A percentile compares a stretch with the other conserved stretches of the same genome.
Conservation (phyloP, 139 green algal genomes). For the Volvox reticuliferus region DNA sequence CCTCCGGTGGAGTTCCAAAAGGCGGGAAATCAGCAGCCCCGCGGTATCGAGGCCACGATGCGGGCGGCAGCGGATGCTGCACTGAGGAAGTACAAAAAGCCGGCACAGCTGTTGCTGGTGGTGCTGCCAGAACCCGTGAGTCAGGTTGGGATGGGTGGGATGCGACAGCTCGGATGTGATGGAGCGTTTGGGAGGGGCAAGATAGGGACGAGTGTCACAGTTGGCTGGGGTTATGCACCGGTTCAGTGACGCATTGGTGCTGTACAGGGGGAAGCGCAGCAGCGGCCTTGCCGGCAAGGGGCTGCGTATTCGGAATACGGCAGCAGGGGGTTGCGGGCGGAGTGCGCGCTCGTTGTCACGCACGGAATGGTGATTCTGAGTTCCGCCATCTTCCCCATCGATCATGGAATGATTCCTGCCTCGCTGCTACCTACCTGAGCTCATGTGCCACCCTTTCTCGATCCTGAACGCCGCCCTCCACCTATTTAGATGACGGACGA, state of each 20-base stretch:
- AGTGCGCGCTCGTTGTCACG: no score
- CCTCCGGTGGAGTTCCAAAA: background rate
- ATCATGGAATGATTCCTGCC: background rate
- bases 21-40: background rate
- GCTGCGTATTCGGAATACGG: no score
- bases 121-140: conserved; percentile 55
- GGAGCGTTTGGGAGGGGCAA: background rate
- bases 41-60: conserved; percentile 48
- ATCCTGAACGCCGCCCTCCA: background rate
- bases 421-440: background rate
- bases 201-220: background rate
- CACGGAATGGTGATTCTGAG: no score
- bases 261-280: no score
- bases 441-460: background rate
- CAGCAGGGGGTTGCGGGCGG: no score
- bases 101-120: conserved; percentile 54
- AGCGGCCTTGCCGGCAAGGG: no score
- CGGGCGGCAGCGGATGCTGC: conserved; percentile 15
- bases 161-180: no score
- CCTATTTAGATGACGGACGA: conserved; percentile 16
- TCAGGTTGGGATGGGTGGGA: no score
- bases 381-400: background rate
- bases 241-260: no score
- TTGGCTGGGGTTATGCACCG: background rate
- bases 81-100: background rate